Evolutionary conservation across 108 stramenopile genomes (phyloP).

Genomic region (Nannochloropsis oceanica): DNA sequence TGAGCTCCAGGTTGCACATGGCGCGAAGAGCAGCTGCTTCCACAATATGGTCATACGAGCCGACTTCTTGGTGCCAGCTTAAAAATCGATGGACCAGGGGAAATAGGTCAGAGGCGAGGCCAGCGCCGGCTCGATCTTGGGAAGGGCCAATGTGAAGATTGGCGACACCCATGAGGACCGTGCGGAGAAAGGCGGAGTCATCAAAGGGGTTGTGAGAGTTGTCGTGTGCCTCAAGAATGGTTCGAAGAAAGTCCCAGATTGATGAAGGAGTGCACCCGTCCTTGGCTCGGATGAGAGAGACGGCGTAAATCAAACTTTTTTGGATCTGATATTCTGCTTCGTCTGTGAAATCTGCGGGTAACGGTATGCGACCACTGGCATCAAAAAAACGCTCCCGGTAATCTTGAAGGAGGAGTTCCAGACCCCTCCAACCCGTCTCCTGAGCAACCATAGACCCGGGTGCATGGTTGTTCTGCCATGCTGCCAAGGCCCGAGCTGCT

Average conservation of each 20-base stretch:
- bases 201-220: not conserved
- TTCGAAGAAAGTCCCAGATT: not conserved
- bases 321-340: not conserved
- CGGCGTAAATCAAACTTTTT: not conserved
- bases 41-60: not conserved
- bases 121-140: not conserved
- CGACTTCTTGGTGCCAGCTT: not conserved
- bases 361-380: not conserved
- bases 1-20: not conserved
- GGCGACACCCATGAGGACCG: not conserved
- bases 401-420: not conserved
- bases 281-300: not conserved
- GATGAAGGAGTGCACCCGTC: not conserved
- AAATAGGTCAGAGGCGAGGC: not conserved
- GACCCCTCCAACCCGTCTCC: not conserved
- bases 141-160: not conserved
- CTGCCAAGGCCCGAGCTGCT: not conserved
- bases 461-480: not conserved
- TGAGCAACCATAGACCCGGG: not conserved
- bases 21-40: not conserved
- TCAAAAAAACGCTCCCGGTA: not conserved
- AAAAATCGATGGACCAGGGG: not conserved
- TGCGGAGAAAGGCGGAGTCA: not conserved
- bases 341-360: not conserved
- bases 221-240: not conserved